These are phyloP conservation scores for Aurantiochytrium sp. DNA, from an alignment of 108 stramenopile species.

Conservation along the genomic window DNA sequence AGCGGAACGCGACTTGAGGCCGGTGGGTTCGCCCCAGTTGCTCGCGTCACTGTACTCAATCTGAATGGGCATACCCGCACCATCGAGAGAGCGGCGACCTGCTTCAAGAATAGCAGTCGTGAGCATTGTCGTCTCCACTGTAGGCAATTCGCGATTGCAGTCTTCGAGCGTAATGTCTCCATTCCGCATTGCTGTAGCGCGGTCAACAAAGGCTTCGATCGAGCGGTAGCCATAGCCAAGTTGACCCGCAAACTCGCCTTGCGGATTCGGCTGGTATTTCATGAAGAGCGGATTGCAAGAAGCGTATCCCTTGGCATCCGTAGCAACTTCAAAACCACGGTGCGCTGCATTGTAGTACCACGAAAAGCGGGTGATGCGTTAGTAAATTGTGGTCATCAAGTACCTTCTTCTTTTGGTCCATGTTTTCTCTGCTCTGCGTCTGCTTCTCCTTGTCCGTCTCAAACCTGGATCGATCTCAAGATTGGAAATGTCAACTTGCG, in stretches of 20 bases:
- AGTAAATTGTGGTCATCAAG: neutral
- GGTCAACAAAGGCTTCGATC: conserved; percentile 76
- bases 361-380: neutral
- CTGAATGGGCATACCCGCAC: conserved; percentile 71
- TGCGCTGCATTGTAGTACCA: conserved; percentile 45
- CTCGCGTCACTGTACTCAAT: conserved; percentile 65
- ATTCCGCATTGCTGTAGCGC: conserved; percentile 48
- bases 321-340: conserved; percentile 85
- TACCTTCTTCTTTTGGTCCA: neutral
- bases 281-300: conserved; percentile 96
- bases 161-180: conserved; percentile 57
- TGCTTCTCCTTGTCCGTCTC: too few relatives aligned
- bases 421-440: neutral
- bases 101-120: conserved; percentile 97
- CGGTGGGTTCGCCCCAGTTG: neutral
- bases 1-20: neutral
- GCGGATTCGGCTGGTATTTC: conserved; percentile 94
- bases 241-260: conserved; percentile 86
- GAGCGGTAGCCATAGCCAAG: conserved; percentile 87
- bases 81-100: conserved; percentile 77
- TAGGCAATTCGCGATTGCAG: conserved; percentile 79
- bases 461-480: too few relatives aligned
- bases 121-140: conserved; percentile 81
- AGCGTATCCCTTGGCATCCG: conserved; percentile 72
- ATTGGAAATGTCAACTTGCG: too few relatives aligned